Evolutionary conservation across 2,329 filamentous ascomycete species (phyloP).

Genomic region (Microthyrium microscopicum): DNA sequence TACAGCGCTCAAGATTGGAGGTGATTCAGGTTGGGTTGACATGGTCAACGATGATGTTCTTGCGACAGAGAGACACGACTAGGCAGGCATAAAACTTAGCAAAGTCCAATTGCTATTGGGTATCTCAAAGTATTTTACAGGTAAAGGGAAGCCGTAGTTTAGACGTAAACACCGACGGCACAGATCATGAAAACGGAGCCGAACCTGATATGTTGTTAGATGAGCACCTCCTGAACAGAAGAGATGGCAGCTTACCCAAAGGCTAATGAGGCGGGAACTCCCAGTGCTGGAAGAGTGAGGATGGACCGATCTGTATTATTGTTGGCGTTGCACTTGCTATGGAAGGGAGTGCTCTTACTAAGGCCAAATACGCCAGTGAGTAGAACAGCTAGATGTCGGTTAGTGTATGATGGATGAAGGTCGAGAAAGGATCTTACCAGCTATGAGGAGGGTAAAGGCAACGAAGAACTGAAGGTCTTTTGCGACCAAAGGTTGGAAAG

Average conservation of each 20-base stretch:
- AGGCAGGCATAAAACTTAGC: background rate
- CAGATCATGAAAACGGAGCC: constrained; percentile 98
- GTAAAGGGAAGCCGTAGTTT: constrained; percentile 19
- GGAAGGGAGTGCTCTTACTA: constrained; percentile 38
- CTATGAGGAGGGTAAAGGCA: constrained; percentile 56
- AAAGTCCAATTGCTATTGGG: background rate
- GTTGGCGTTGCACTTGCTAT: background rate
- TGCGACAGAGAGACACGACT: background rate
- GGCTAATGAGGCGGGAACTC: constrained; percentile 71
- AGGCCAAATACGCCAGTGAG: constrained; percentile 69
- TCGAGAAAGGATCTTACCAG: constrained; percentile 30
- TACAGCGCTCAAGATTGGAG: constrained; percentile 53
- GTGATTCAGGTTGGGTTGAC: constrained; percentile 24
- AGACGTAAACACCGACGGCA: constrained; percentile 96
- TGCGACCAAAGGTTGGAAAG: constrained; percentile 62
- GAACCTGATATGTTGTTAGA: constrained; percentile 40
- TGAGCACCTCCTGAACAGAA: background rate
- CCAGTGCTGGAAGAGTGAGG: constrained; percentile 58
- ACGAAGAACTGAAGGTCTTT: constrained; percentile 76
- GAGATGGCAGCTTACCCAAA: constrained; percentile 50
- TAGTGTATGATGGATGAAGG: constrained; percentile 13
- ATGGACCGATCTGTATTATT: constrained; percentile 57
- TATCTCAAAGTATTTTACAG: constrained; percentile 12
- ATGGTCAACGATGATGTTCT: constrained; percentile 13
- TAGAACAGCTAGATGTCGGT: constrained; percentile 34